Base-by-base conservation (phyloP, 1,139 yeast species). In the Pichiaceae sp. region DNA sequence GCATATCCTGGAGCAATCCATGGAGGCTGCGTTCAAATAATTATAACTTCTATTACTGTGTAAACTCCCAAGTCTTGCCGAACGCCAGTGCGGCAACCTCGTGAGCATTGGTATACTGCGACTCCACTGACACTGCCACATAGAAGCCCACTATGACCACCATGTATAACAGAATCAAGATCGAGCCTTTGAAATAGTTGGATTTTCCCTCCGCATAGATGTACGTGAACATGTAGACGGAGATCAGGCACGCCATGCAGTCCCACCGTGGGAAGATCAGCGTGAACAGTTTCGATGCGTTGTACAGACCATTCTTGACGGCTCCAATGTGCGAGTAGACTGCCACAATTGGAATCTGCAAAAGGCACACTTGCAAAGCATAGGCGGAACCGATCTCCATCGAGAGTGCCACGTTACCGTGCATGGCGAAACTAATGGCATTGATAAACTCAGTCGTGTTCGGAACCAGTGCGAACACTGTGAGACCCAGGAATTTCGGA, bases 311-410 rank as follows among this genome's bases (percentile, higher is more conserved):
- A 9, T 27, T 30, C 21, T 35, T 24, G 4, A 31, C 24, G 19
- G 17, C 33, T 12, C 27, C 27, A 56, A 62, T 67, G 26, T 84
- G 72, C 1, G 96, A 82, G 53, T 75, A 87, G 14, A 89, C 58
- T 3, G 87, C 95, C 52, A 91, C 70, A 4, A 94, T 79, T 0
- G 99, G 99, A 34, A 91, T 85, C 57, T 91, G 99, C 45, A 91
- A 69, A 39, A 91, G 66, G 46, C 95, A 93, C n/a, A 91, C 99
- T 58, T 91, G 99, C 43, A 91, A 67, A 0, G 96, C 98, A 56
- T 91, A 91, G 0, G 98, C 98, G 47, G 95, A 81, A 45, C 99
- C 98, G 57, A 91, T 91, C 57, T 91, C 99, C 96, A 91, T 85
- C 2, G 93, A 82, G 35, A 91, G 67, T 0, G 98, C 96, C 41